Conservation (phyloP, 2,329 filamentous ascomycete genomes). For the Lithohypha guttulata region DNA sequence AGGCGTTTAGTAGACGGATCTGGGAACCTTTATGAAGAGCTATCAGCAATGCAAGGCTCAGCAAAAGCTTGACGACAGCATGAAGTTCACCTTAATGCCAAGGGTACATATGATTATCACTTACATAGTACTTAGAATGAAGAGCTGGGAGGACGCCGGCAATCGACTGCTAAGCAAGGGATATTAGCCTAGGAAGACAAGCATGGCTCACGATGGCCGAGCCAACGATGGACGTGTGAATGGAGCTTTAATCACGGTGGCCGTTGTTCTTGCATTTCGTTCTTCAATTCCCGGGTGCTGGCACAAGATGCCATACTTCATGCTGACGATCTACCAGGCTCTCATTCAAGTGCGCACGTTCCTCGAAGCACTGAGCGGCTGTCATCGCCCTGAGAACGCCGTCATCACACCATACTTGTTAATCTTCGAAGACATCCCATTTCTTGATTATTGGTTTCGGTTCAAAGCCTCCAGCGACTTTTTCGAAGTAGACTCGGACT, state of each 20-base stretch:
- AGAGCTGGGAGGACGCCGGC: neutral
- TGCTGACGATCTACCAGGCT: too few relatives aligned
- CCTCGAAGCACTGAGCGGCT: neutral
- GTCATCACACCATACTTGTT: too few relatives aligned
- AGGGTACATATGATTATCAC: neutral
- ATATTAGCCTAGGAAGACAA: too few relatives aligned
- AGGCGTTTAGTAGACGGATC: constrained; percentile 3
- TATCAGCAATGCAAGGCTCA: neutral
- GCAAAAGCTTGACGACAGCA: constrained; percentile 43
- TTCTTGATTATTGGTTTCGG: constrained; percentile 18
- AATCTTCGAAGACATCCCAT: constrained; percentile 15
- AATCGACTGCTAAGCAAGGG: neutral
- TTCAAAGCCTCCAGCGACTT: constrained; percentile 15
- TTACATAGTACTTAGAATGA: neutral
- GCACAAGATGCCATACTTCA: too few relatives aligned
- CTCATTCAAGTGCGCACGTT: too few relatives aligned
- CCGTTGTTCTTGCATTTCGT: too few relatives aligned
- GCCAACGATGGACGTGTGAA: too few relatives aligned
- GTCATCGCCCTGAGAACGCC: neutral
- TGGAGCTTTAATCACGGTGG: too few relatives aligned
- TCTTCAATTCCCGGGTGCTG: too few relatives aligned
- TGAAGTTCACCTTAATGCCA: constrained; percentile 45
- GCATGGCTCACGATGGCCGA: too few relatives aligned
- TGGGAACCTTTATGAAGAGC: neutral
- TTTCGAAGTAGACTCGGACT: constrained; percentile 19